Conservation (phyloP, 2,329 filamentous ascomycete species). For the Neurospora sp. region DNA sequence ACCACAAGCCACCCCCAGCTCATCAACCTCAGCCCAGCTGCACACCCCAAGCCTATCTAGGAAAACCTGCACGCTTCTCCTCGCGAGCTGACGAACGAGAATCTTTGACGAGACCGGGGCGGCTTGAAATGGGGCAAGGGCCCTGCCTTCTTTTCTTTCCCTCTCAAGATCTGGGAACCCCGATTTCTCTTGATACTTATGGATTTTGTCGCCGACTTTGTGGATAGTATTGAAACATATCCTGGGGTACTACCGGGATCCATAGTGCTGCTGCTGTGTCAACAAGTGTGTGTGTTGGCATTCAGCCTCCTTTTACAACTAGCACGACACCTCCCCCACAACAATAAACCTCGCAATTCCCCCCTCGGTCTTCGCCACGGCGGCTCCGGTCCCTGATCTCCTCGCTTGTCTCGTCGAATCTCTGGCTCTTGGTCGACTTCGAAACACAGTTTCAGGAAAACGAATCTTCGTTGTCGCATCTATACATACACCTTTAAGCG, state of each 20-base stretch:
- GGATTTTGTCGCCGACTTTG: background rate
- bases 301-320: background rate
- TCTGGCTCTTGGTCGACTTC: background rate
- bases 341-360: background rate
- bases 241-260: background rate
- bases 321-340: background rate
- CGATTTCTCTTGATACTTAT: background rate
- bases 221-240: background rate
- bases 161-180: background rate
- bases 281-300: background rate
- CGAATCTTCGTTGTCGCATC: constrained; percentile 9
- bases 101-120: background rate
- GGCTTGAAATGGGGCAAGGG: background rate
- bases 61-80: background rate
- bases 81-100: background rate
- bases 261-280: background rate
- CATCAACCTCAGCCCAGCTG: background rate
- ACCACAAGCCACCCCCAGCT: background rate
- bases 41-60: background rate
- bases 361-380: background rate
- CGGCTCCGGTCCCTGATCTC: background rate
- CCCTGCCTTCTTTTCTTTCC: background rate
- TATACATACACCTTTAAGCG: constrained; percentile 21
- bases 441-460: constrained; percentile 9
- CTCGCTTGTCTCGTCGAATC: background rate